phyloP scores from a whole-genome alignment of 2,329 filamentous ascomycete genomes.

The Cladosporium sp. region DNA sequence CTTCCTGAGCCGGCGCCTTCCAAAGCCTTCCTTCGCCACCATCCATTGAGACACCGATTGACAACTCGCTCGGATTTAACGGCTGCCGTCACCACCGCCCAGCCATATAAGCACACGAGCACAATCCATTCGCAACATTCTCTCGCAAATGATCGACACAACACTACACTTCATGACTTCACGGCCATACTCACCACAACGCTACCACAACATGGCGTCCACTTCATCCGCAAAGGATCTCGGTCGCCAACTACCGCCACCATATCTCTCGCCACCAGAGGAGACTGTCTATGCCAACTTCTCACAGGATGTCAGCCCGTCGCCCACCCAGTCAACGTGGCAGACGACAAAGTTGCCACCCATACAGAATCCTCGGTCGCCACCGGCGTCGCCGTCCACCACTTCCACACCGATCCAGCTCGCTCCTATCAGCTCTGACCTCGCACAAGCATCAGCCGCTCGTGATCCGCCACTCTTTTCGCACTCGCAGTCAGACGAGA shows the following conservation, averaged over 20 bases:
- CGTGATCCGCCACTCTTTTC: conserved; percentile 18
- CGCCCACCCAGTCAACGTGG: neutral
- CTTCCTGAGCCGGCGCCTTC: conserved; percentile 6
- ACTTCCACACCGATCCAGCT: conserved; percentile 12
- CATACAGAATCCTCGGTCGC: conserved; percentile 15
- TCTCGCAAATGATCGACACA: conserved; percentile 2
- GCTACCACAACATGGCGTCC: conserved; percentile 1
- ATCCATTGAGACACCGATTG: neutral
- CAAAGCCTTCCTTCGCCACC: conserved; percentile 7
- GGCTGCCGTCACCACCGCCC: neutral
- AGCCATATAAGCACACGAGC: conserved; percentile 8
- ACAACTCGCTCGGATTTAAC: conserved; percentile 9
- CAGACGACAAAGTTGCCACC: conserved; percentile 15
- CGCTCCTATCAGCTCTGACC: conserved; percentile 8
- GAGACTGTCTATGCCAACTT: conserved; percentile 16
- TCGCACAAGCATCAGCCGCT: conserved; percentile 8
- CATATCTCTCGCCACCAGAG: conserved; percentile 15
- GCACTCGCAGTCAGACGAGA: conserved; percentile 11
- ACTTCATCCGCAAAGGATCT: neutral
- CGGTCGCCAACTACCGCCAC: conserved; percentile 1
- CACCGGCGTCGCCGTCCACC: conserved; percentile 18
- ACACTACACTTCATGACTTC: conserved; percentile 5
- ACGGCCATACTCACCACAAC: neutral
- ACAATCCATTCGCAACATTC: neutral
- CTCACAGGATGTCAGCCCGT: conserved; percentile 6